Base-by-base conservation (phyloP, 2,329 filamentous ascomycete genomes). In the Dothidotthia symphoricarpi region DNA sequence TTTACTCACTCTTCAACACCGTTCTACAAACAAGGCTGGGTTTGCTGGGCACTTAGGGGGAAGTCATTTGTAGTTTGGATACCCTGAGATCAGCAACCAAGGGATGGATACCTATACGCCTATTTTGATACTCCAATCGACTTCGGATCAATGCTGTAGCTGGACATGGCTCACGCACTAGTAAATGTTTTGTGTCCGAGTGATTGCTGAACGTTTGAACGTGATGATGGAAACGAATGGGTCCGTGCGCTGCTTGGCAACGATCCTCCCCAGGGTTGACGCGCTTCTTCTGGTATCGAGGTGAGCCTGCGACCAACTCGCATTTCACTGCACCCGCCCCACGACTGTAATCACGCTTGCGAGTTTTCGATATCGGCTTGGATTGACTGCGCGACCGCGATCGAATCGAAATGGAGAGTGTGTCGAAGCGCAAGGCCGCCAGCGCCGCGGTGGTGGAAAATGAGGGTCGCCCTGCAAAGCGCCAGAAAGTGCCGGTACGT, bases 401-500 rank as follows among this genome's bases (percentile, higher is more conserved):
- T 44, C 24, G 30, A 30, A 41, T 35, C 41, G 46, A 52, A 50
- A 68, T 72, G 69, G 69, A 72, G 49, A 68, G 66, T 53, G 66
- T 64, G 47, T 61, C 69, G 49, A 83, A 82, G 71, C 75, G 79
- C 64, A 81, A 80, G 67, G 71, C 72, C 28, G 69, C 71, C 38
- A 61, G 62, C 54, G 66, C 67, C 46, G 69, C 68, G 49, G 70
- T 69, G 51, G 69, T 74, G 36, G 76, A 78, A 36, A 60, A 64
- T 52, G 75, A 75, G 47, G 70, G 72, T 53, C 76, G 75, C 60
- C 72, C 75, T 57, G 67, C 74, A 46, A 82, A 82, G 72, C 75
- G 76, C 61, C 72, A 75, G 65, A 80, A 77, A 68, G 55, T 76
- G 43, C 71, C 76, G 69, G 78, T 81, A 73, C 70, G 78, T 79